A percentile compares a stretch with the other conserved stretches of the same genome.
Conservation (phyloP, 1,139 yeast genomes). For the Hyphopichia buzzinii region DNA sequence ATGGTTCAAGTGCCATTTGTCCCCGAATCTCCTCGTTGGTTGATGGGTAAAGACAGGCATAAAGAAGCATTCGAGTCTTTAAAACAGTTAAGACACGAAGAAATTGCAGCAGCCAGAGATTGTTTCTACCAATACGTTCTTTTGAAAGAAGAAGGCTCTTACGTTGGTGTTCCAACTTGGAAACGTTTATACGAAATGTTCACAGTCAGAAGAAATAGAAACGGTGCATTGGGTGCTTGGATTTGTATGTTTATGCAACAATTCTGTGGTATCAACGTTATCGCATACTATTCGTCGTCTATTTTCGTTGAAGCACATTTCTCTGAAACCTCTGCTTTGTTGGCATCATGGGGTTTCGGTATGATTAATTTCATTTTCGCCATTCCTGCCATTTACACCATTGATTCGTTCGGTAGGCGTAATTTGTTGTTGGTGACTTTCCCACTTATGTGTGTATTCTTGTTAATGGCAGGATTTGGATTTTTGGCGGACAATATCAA, state of each 20-base stretch:
- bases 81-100: slow-evolving; percentile 35
- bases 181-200: slow-evolving; percentile 54
- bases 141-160: slow-evolving; percentile 62
- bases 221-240: slow-evolving; percentile 79
- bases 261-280: slow-evolving; percentile 88
- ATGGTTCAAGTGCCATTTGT: slow-evolving; percentile 16
- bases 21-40: slow-evolving; percentile 31
- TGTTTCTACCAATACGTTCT: slow-evolving; percentile 58
- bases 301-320: slow-evolving; percentile 72
- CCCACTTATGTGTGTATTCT: slow-evolving; percentile 69
- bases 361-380: slow-evolving; percentile 80
- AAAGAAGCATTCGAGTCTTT: slow-evolving; percentile 21
- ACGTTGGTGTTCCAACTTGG: slow-evolving; percentile 51
- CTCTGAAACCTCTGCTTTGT: slow-evolving; percentile 56
- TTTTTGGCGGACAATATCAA: slow-evolving; percentile 56
- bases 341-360: slow-evolving; percentile 88
- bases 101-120: slow-evolving; percentile 61
- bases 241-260: slow-evolving; percentile 89
- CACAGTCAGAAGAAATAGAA: slow-evolving; percentile 74
- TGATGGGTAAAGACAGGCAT: slow-evolving; percentile 27
- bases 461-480: slow-evolving; percentile 73
- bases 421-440: slow-evolving; percentile 66
- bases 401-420: slow-evolving; percentile 78
- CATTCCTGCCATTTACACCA: slow-evolving; percentile 78
- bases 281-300: slow-evolving; percentile 76